A percentile compares a stretch with the other conserved stretches of the same genome.
Conservation (phyloP, 345 rosid genomes). For the Populus alba region DNA sequence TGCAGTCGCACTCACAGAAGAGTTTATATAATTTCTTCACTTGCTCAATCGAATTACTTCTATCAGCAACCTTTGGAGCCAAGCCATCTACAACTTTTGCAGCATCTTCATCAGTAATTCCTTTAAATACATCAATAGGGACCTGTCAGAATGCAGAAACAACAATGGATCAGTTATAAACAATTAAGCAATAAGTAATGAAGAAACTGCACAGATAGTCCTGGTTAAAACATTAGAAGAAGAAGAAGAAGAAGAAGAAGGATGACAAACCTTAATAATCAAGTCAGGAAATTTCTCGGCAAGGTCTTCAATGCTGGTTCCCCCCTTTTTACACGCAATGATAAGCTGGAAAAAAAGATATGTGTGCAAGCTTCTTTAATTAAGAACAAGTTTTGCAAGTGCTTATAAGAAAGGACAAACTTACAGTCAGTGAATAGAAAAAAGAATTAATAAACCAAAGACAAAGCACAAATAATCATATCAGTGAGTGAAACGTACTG, state of each 20-base stretch:
- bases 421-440: neutral
- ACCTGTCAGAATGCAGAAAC: slow-evolving; percentile 47
- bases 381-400: neutral
- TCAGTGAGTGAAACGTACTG: slow-evolving; percentile 50
- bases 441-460: slow-evolving; percentile 4
- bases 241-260: neutral
- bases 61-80: slow-evolving; percentile 76
- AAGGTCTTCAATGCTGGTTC: slow-evolving; percentile 99
- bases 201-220: slow-evolving; percentile 3
- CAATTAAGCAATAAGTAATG: slow-evolving; percentile 8
- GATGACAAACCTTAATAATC: slow-evolving; percentile 72
- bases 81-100: slow-evolving; percentile 95
- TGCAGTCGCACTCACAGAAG: slow-evolving; percentile 81
- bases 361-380: neutral
- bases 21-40: slow-evolving; percentile 94
- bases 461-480: neutral
- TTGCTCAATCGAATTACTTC: slow-evolving; percentile 81
- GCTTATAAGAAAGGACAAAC: neutral
- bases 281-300: slow-evolving; percentile 97
- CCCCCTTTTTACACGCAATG: slow-evolving; percentile 92
- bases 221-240: slow-evolving; percentile 10
- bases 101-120: slow-evolving; percentile 97
- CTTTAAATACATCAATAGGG: slow-evolving; percentile 86
- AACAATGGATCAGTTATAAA: slow-evolving; percentile 8
- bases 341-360: slow-evolving; percentile 61